A percentile compares a stretch with the other conserved stretches of the same genome.
phyloP scores from a whole-genome alignment of 768 basidiomycete genomes.

The Tubosaeta brunneosetosa region DNA sequence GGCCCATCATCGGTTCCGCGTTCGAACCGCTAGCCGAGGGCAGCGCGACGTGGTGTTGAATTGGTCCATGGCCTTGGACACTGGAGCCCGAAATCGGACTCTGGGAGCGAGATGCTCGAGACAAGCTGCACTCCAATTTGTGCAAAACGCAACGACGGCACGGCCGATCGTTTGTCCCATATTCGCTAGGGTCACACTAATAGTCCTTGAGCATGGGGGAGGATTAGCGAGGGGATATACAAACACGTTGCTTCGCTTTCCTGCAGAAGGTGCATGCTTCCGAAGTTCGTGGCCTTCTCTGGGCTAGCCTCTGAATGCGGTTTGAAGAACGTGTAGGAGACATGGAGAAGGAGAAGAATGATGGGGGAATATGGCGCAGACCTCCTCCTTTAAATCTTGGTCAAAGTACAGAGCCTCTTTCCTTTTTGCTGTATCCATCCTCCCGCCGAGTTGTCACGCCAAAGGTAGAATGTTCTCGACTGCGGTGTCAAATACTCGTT shows the following conservation, averaged over 20 bases:
- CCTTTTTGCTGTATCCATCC: conserved; percentile 6
- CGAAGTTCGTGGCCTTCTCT: conserved; percentile 11
- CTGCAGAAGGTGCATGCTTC: conserved; percentile 20
- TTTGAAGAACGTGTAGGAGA: conserved; percentile 3
- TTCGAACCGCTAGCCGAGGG: conserved; percentile 5
- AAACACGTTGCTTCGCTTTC: conserved; percentile 16
- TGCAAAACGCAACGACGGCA: conserved; percentile 21
- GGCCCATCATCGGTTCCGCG: conserved; percentile 4
- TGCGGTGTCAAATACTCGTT: conserved; percentile 11
- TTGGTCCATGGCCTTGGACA: conserved; percentile 8
- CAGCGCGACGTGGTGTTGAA: neutral
- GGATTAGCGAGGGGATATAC: neutral
- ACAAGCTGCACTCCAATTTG: conserved; percentile 10
- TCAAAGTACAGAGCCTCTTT: conserved; percentile 4
- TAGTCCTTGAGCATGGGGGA: conserved; percentile 3
- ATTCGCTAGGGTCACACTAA: conserved; percentile 19
- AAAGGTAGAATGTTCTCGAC: conserved; percentile 6
- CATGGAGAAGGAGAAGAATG: conserved; percentile 16
- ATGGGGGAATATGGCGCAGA: conserved; percentile 1
- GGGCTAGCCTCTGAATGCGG: conserved; percentile 6
- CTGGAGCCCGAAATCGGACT: conserved; percentile 16
- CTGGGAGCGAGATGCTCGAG: conserved; percentile 15
- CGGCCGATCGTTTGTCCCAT: conserved; percentile 12
- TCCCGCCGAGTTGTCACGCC: conserved; percentile 8
- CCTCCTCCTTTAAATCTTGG: conserved; percentile 18